These are phyloP conservation scores for Cercospora sp. DNA, from an alignment of 2,329 filamentous ascomycete species.

Conservation along the genomic window DNA sequence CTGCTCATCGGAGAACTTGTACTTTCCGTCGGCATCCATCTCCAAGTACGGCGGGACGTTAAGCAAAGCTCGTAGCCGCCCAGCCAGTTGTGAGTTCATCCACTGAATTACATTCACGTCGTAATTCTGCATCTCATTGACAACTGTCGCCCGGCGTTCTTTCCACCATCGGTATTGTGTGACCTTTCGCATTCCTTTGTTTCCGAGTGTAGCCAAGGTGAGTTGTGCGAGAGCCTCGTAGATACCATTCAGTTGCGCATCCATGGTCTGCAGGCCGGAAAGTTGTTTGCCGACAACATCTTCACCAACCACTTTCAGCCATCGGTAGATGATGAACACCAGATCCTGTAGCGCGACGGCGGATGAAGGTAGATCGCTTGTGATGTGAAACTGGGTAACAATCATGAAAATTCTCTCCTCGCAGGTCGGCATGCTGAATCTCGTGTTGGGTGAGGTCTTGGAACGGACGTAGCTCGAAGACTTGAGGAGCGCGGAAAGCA, in stretches of 20 bases:
- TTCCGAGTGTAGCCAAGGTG: constrained; percentile 34
- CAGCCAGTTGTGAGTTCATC: constrained; percentile 36
- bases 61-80: constrained; percentile 35
- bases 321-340: constrained; percentile 33
- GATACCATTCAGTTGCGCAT: constrained; percentile 29
- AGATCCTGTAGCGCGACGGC: constrained; percentile 25
- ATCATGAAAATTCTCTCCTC: constrained; percentile 39
- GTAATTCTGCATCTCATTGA: constrained; percentile 37
- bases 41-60: constrained; percentile 61
- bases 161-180: constrained; percentile 38
- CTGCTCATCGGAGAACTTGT: constrained; percentile 62
- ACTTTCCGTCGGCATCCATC: constrained; percentile 64
- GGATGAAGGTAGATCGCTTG: constrained; percentile 25
- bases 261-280: constrained; percentile 32
- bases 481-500: constrained; percentile 36
- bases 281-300: constrained; percentile 37
- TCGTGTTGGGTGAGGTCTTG: constrained; percentile 11
- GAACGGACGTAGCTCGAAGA: constrained; percentile 26
- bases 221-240: constrained; percentile 39
- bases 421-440: constrained; percentile 31
- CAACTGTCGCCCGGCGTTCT: constrained; percentile 29
- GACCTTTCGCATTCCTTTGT: constrained; percentile 30
- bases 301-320: constrained; percentile 35
- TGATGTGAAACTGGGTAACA: constrained; percentile 32
- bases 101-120: constrained; percentile 39